A percentile compares a stretch with the other conserved stretches of the same genome.
These are phyloP conservation scores for Coemansia sp. DNA, from an alignment of 192 early-diverging fungal genomes.

Conservation along the genomic window DNA sequence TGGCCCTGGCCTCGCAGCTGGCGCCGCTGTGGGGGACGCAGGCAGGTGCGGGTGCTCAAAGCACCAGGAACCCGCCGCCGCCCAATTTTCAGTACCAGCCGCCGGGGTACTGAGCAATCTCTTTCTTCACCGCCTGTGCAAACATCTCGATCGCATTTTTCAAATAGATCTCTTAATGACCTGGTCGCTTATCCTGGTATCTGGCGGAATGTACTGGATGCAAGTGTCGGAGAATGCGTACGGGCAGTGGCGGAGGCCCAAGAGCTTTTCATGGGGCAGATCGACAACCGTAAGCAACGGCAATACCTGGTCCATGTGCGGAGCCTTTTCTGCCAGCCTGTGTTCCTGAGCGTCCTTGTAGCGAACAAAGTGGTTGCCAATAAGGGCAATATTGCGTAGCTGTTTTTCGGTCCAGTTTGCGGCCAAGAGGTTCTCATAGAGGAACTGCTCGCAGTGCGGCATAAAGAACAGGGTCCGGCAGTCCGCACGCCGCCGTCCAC, in stretches of 20 bases:
- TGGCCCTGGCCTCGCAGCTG: slow-evolving; percentile 9
- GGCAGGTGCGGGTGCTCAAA: background rate
- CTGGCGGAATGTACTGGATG: slow-evolving; percentile 8
- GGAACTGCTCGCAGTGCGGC: slow-evolving; percentile 47
- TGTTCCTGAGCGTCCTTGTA: slow-evolving; percentile 22
- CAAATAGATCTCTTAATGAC: too few relatives aligned
- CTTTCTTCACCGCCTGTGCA: too few relatives aligned
- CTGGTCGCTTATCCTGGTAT: too few relatives aligned
- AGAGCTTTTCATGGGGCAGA: slow-evolving; percentile 19
- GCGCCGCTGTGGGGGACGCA: slow-evolving; percentile 13
- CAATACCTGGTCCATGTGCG: slow-evolving; percentile 9
- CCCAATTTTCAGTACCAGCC: slow-evolving; percentile 22
- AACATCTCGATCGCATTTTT: too few relatives aligned
- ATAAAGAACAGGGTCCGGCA: slow-evolving; percentile 38
- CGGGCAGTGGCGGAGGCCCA: slow-evolving; percentile 25
- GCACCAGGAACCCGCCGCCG: slow-evolving; percentile 1
- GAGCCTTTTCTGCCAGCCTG: slow-evolving; percentile 10
- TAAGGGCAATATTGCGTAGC: slow-evolving; percentile 5
- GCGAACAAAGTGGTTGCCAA: slow-evolving; percentile 31
- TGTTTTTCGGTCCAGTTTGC: slow-evolving; percentile 24
- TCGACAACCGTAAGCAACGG: background rate
- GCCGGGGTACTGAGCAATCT: slow-evolving; percentile 3
- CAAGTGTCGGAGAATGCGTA: slow-evolving; percentile 42
- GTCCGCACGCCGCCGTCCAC: slow-evolving; percentile 10
- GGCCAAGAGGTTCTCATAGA: slow-evolving; percentile 34